These are phyloP conservation scores for Penicillium lagena DNA, from an alignment of 495 filamentous ascomycete species.

Conservation along the genomic window DNA sequence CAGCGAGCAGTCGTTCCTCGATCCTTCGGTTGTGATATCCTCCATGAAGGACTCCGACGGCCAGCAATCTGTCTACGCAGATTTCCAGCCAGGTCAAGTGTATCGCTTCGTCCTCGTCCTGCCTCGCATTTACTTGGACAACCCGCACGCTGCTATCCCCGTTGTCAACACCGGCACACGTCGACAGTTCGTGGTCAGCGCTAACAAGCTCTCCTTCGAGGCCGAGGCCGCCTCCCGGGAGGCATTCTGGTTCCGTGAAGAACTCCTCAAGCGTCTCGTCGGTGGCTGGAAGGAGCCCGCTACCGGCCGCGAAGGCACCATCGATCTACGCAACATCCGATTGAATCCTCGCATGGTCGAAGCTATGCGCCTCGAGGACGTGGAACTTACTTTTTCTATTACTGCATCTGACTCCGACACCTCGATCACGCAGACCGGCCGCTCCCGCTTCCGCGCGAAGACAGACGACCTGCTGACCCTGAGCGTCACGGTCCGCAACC, in stretches of 20 bases:
- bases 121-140: slow-evolving; percentile 65
- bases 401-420: slow-evolving; percentile 11
- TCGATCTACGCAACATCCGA: slow-evolving; percentile 70
- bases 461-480: slow-evolving; percentile 70
- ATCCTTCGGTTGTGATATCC: not conserved
- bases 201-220: slow-evolving; percentile 69
- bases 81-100: slow-evolving; percentile 71
- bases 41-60: slow-evolving; percentile 9
- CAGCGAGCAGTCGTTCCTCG: slow-evolving; percentile 21
- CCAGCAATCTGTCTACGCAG: slow-evolving; percentile 46
- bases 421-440: slow-evolving; percentile 33
- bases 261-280: slow-evolving; percentile 62
- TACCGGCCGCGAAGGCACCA: slow-evolving; percentile 53
- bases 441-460: slow-evolving; percentile 48
- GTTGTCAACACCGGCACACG: slow-evolving; percentile 65
- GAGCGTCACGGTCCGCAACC: slow-evolving; percentile 62
- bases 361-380: slow-evolving; percentile 72
- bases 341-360: slow-evolving; percentile 77
- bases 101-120: slow-evolving; percentile 72
- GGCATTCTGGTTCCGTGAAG: slow-evolving; percentile 89
- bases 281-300: slow-evolving; percentile 65
- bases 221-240: slow-evolving; percentile 72
- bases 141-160: slow-evolving; percentile 73
- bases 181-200: slow-evolving; percentile 84
- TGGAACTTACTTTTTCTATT: slow-evolving; percentile 61